Evolutionary conservation across 805 yeast genomes (phyloP).

Genomic region (Ascoidea rubescens): DNA sequence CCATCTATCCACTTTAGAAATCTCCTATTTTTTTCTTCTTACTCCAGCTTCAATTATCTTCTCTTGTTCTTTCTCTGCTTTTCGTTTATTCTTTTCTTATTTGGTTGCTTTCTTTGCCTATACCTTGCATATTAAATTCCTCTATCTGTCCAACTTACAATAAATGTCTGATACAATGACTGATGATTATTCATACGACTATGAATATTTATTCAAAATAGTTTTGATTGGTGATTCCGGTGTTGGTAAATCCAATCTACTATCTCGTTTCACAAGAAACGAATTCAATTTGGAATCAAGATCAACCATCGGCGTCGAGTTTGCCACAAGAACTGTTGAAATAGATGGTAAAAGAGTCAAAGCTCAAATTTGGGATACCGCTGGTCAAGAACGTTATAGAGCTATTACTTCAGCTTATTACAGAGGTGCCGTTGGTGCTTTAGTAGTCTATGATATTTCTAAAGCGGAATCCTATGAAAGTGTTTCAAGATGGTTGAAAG

Average conservation of each 20-base stretch:
- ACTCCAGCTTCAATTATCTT: too few relatives aligned
- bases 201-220: constrained; percentile 86
- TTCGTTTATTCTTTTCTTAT: too few relatives aligned
- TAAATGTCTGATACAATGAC: constrained; percentile 24
- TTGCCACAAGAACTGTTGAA: constrained; percentile 90
- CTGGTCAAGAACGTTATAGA: constrained; percentile 97
- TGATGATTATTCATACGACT: constrained; percentile 66
- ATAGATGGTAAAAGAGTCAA: constrained; percentile 74
- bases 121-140: too few relatives aligned
- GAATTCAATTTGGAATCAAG: constrained; percentile 91
- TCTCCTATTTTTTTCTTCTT: too few relatives aligned
- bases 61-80: too few relatives aligned
- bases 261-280: constrained; percentile 88
- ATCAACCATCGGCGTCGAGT: constrained; percentile 95
- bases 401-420: constrained; percentile 96
- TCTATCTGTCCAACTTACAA: too few relatives aligned
- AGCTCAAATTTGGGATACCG: constrained; percentile 97
- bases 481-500: constrained; percentile 81
- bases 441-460: constrained; percentile 89
- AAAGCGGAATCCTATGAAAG: constrained; percentile 79
- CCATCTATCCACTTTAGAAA: too few relatives aligned
- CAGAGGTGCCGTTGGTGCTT: constrained; percentile 96
- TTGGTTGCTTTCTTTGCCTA: too few relatives aligned
- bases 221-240: constrained; percentile 96
- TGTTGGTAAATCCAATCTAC: constrained; percentile 89